These are phyloP conservation scores for Fistulifera pelliculosa DNA, from an alignment of 108 stramenopile species.

Conservation along the genomic window DNA sequence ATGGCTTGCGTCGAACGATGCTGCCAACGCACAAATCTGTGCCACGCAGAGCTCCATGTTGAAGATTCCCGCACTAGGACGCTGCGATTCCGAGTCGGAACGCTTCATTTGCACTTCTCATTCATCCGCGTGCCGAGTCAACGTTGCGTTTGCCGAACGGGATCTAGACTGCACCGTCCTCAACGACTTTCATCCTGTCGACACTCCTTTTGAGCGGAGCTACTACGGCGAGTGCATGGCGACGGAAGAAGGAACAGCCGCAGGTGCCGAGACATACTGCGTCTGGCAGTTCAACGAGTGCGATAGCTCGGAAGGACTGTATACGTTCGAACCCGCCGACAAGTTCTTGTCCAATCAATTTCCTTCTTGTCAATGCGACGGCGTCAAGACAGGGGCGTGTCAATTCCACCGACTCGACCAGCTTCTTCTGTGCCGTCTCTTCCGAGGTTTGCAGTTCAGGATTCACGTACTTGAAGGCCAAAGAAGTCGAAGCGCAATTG, in stretches of 20 bases:
- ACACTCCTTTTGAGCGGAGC: neutral
- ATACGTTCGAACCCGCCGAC: neutral
- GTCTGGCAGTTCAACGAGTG: constrained; percentile 9
- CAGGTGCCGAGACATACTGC: neutral
- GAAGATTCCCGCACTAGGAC: constrained; percentile 5
- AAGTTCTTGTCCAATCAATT: neutral
- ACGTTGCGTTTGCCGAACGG: neutral
- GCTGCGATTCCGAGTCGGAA: constrained; percentile 7
- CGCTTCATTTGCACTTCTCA: constrained; percentile 9
- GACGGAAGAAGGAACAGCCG: neutral
- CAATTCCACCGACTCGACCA: neutral
- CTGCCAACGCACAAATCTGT: neutral
- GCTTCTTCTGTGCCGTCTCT: constrained; percentile 5
- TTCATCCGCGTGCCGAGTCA: neutral
- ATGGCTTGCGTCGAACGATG: neutral
- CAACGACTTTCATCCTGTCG: neutral
- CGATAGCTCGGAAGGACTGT: neutral
- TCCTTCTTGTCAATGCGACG: neutral
- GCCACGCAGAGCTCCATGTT: neutral
- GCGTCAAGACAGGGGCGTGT: constrained; percentile 4
- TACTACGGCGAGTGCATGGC: neutral
- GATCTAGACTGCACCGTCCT: constrained; percentile 6
- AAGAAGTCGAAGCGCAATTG: no score
- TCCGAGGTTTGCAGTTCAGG: neutral
- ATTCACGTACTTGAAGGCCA: neutral